These are phyloP conservation scores for Cytospora leucostoma DNA, from an alignment of 2,329 filamentous ascomycete species.

Conservation along the genomic window DNA sequence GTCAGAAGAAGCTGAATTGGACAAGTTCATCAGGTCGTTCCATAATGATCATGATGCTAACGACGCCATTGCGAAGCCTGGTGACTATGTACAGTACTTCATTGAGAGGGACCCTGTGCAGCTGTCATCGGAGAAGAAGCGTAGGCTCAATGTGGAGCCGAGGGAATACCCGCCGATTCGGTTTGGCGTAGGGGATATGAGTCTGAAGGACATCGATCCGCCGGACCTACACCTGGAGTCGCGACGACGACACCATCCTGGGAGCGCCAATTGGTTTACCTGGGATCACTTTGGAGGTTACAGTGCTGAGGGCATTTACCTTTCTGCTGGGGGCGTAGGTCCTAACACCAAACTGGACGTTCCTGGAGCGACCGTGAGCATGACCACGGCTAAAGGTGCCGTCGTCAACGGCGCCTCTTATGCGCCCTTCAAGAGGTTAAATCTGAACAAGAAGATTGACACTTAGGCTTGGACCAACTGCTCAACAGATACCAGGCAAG, in stretches of 20 bases:
- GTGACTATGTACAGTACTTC: constrained; percentile 69
- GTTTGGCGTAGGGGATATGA: constrained; percentile 24
- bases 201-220: constrained; percentile 6
- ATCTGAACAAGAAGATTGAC: background rate
- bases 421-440: background rate
- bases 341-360: constrained; percentile 32
- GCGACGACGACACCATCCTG: background rate
- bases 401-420: background rate
- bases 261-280: background rate
- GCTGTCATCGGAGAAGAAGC: constrained; percentile 20
- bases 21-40: constrained; percentile 55
- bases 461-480: background rate
- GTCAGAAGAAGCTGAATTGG: constrained; percentile 53
- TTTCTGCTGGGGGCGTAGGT: constrained; percentile 18
- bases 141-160: constrained; percentile 16
- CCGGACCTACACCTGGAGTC: background rate
- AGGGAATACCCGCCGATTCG: background rate
- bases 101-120: constrained; percentile 39
- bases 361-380: constrained; percentile 17
- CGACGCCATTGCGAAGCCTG: constrained; percentile 61
- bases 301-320: constrained; percentile 27
- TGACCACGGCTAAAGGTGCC: background rate
- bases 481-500: background rate
- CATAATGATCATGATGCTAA: constrained; percentile 40
- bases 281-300: constrained; percentile 23